Base-by-base conservation (phyloP, 2,329 filamentous ascomycete species). In the Ceratocystis ficicola region DNA sequence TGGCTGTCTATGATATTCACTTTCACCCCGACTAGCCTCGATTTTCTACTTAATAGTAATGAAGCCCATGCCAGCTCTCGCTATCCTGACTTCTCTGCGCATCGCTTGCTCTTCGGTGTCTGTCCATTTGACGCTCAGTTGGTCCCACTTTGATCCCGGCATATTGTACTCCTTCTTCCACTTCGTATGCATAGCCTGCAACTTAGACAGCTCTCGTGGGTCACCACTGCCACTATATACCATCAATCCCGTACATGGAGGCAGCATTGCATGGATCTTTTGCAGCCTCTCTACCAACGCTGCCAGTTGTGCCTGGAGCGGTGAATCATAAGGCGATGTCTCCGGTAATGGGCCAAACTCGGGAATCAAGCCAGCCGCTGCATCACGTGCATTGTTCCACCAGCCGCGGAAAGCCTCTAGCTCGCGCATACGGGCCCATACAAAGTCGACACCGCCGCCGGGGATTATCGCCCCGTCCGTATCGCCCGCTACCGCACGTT, bases 221-320 rank as follows among this genome's bases (percentile, higher is more conserved):
- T 88, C 84, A 48, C 86, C 86, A 5, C 82, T 86, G 68, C 86
- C 86, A 70, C 82, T 85, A 74, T 85, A 84, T 44, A 88, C 75
- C 59, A 88, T 78, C 65, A 88, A 78, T 2, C 79, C 85, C 0
- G 86, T 87, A 72, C 85, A 87, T 6, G 83, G 82, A 20, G 85
- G 85, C 22, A 88, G 77, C 2, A 77, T 75, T 15, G 77, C 79
- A 73, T 87, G 75, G 65, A 88, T 82, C 65, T 78, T 77, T 69
- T 76, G 72, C 59, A 88, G 77, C 15, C 82, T 80, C 65, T 74
- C 72, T 1, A 78, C 74, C 44, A 84, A 74, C 50, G 75, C 74
- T 36, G 71, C 71, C 2, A 85, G 75, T 65, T 78, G 80, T 3
- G 72, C 71, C 70, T 82, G 78, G 2, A 85, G 76, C 7, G 74